Evolutionary conservation across 352 stramenopile genomes (phyloP), one percentile per base, ranked within the genome.

Genomic region (Elongisporangium prolatum): DNA sequence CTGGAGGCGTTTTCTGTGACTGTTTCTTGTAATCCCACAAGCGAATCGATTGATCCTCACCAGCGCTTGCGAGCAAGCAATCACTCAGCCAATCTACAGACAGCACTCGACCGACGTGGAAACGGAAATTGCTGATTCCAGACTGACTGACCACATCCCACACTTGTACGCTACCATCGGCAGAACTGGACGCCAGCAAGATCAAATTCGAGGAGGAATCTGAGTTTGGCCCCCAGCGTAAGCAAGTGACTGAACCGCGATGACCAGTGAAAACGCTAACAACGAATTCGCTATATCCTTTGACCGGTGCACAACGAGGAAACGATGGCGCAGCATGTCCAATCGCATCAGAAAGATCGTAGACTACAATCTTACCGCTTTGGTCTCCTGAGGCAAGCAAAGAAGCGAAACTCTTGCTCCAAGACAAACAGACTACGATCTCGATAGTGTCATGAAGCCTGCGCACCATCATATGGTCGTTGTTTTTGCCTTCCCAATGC

Each of bases 11-110:
- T 9, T 40, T 40, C 8, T 40, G 28, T 40, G 28, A 40, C 14
- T 82, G 74, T 0, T 69, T 48, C 54, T 54, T 67, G n/a, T 74
- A 77, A 24, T 79, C 61, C 84, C 84, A 93, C 11, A 87, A 14
- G 4, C 81, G 79, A 21, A 87, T 67, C 3, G 78, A 81, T 63
- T 93, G 84, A 48, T 91, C 81, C 20, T 91, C 81, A 21, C 80
- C 77, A 18, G 76, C 77, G 24, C 75, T 89, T n/a, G 74, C 69
- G 1, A 93, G 56, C 0, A 63, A 60, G 11, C 65, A 68, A 3
- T 59, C n/a, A 9, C 67, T 64, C 9, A 90, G 54, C 80, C 84
- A 93, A 8, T 72, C 69, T 3, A 89, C 52, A 0, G 79, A 70
- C 34, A 91, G 59, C 13, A 85, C 81, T 1, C 84, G 74, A 16